phyloP scores from a whole-genome alignment of 2,329 filamentous ascomycete species.

The Epichloe coenophiala region DNA sequence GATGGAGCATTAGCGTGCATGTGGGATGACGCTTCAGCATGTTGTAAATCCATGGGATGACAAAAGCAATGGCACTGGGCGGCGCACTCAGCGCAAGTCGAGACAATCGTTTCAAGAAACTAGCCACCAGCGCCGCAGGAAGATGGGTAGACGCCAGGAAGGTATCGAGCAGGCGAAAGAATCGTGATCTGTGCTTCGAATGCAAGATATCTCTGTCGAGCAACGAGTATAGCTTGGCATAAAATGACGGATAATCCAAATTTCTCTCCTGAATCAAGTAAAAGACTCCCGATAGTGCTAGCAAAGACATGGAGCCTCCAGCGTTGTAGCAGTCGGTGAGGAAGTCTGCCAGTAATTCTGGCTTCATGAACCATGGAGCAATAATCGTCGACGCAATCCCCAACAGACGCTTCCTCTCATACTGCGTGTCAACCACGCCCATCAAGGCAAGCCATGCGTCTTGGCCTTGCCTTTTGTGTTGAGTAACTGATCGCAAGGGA shows the following conservation, averaged over 20 bases:
- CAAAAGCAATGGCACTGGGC: slow-evolving; percentile 74
- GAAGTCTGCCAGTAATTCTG: slow-evolving; percentile 90
- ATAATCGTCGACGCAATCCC: slow-evolving; percentile 63
- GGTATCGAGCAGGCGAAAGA: slow-evolving; percentile 82
- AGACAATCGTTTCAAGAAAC: slow-evolving; percentile 89
- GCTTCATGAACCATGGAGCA: slow-evolving; percentile 77
- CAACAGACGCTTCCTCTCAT: slow-evolving; percentile 69
- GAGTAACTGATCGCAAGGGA: slow-evolving; percentile 46
- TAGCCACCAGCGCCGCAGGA: slow-evolving; percentile 78
- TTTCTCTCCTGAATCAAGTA: slow-evolving; percentile 90
- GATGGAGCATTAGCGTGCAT: slow-evolving; percentile 93
- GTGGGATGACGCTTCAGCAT: slow-evolving; percentile 78
- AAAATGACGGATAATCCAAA: slow-evolving; percentile 91
- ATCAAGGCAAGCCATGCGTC: slow-evolving; percentile 77
- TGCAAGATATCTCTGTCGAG: slow-evolving; percentile 77
- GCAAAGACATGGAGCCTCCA: slow-evolving; percentile 73
- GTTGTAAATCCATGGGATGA: slow-evolving; percentile 93
- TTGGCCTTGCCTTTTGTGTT: slow-evolving; percentile 70
- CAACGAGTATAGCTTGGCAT: slow-evolving; percentile 83
- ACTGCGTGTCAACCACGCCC: slow-evolving; percentile 48
- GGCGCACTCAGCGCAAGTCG: slow-evolving; percentile 77
- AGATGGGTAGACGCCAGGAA: slow-evolving; percentile 88
- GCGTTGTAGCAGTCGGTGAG: slow-evolving; percentile 85
- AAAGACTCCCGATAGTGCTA: slow-evolving; percentile 86
- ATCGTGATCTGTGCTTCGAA: slow-evolving; percentile 84